Percentiles rank a stretch among this genome's conserved stretches.
Conservation (phyloP, 306 rosid genomes). For the Parietaria judaica region DNA sequence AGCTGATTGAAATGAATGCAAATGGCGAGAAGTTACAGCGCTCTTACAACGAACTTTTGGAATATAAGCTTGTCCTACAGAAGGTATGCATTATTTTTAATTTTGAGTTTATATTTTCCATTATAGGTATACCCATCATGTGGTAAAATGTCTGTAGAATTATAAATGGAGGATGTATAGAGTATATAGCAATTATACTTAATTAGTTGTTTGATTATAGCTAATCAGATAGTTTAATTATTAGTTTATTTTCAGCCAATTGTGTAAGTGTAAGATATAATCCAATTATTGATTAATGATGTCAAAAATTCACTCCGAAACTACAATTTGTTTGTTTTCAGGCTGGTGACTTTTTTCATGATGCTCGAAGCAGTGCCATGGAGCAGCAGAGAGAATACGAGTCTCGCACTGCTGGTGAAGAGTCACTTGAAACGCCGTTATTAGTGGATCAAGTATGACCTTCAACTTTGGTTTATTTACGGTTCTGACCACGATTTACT, state of each 20-base stretch:
- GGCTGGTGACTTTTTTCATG: conserved; percentile 70
- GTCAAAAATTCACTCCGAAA: no score
- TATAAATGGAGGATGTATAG: no score
- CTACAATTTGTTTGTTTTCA: conserved; percentile 27
- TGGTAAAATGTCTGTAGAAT: background rate
- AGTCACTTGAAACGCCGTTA: conserved; percentile 54
- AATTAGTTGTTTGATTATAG: no score
- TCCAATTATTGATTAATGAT: no score
- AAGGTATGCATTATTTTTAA: conserved; percentile 47
- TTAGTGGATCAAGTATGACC: conserved; percentile 58
- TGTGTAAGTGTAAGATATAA: no score
- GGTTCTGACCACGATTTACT: conserved; percentile 1
- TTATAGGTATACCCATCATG: background rate
- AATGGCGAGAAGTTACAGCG: conserved; percentile 92
- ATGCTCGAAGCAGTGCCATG: conserved; percentile 50
- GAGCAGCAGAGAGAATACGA: conserved; percentile 66
- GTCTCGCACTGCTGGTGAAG: conserved; percentile 41
- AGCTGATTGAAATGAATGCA: conserved; percentile 79
- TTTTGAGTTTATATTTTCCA: background rate
- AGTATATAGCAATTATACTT: no score
- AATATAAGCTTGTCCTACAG: conserved; percentile 81
- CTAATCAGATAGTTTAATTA: no score
- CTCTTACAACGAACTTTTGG: conserved; percentile 74
- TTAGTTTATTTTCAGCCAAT: no score
- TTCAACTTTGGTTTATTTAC: conserved; percentile 14